Evolutionary conservation across 371 early-diverging fungal genomes (phyloP), one percentile per base, ranked within the genome.

Genomic region (Gilbertella persicaria): DNA sequence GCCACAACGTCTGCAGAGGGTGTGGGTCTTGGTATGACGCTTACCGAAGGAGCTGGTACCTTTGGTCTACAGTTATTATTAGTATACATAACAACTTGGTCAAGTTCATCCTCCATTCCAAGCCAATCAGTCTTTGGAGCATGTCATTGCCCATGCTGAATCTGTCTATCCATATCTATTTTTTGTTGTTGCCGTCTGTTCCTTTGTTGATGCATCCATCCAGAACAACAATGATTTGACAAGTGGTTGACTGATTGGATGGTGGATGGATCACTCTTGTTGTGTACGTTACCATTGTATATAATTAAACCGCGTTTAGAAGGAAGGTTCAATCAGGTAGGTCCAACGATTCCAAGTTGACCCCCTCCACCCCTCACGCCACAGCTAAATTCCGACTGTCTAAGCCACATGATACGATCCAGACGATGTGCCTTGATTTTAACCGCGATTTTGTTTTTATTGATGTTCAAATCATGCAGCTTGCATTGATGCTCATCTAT

Each of bases 1-100:
- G 40, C 98, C 98, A 79, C 99, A 99, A 69, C 99, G 89, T 69
- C 89, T 83, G 88, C 99, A 99, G 67, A 97, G 83, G 45, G 91
- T 88, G 92, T 98, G 98, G 65, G 98, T 90, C 88, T 96, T 96
- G 86, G 90, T 94, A 89, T 97, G 96, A 74, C 49, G 49, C 49
- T 48, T 48, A 48, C 49, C 49, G 38, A 48, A 48, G 35, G 49
- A 48, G 26, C 49, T 48, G 38, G 49, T 48, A 48, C 49, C 49
- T 23, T 48, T 48, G 39, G 49, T 21, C 49, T 48, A 48, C 20
- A 35, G 30, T 35, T 9, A 29, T 39, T 7, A 16, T 39, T 33
- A 33, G 13, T 13, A 33, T 9, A 9, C 3, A 33, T 33, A 9
- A 5, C 33, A 33, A 12, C 33, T 12, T 12, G 28, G 13, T 2